phyloP scores from a whole-genome alignment of 495 filamentous ascomycete species.

The Penicillium paradoxum region DNA sequence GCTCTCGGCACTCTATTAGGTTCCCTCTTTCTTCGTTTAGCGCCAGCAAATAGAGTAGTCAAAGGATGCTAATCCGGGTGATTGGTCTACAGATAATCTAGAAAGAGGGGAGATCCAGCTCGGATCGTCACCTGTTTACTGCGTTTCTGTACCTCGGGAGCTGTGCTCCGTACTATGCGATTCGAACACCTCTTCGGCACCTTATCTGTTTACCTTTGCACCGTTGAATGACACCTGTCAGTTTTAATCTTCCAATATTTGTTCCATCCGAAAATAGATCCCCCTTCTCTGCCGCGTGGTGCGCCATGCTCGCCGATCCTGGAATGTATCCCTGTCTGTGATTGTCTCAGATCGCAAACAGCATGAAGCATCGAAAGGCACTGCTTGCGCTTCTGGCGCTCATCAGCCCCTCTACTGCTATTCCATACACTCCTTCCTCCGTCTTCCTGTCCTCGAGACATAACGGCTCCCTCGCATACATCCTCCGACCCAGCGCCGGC shows the following conservation, averaged over 20 bases:
- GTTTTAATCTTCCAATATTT: not conserved
- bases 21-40: slow-evolving; percentile 15
- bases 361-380: slow-evolving; percentile 19
- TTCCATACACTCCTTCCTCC: slow-evolving; percentile 73
- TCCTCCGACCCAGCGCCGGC: slow-evolving; percentile 50
- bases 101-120: not conserved
- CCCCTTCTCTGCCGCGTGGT: slow-evolving; percentile 20
- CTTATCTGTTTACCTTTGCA: not conserved
- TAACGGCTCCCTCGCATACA: slow-evolving; percentile 50
- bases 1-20: slow-evolving; percentile 16
- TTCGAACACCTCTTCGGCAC: not conserved
- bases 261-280: slow-evolving; percentile 8
- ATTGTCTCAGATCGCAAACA: slow-evolving; percentile 27
- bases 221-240: not conserved
- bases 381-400: slow-evolving; percentile 18
- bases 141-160: too few relatives aligned
- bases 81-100: slow-evolving; percentile 5
- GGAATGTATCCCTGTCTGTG: slow-evolving; percentile 23
- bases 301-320: slow-evolving; percentile 26
- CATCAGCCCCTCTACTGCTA: slow-evolving; percentile 28
- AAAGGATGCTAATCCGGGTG: not conserved
- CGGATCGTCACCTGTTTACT: slow-evolving; percentile 4
- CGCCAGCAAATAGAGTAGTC: not conserved
- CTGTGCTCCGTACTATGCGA: not conserved
- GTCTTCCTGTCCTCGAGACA: slow-evolving; percentile 53